These are phyloP conservation scores for Kodamaea neixiangensis DNA, from an alignment of 805 yeast genomes.

Conservation along the genomic window DNA sequence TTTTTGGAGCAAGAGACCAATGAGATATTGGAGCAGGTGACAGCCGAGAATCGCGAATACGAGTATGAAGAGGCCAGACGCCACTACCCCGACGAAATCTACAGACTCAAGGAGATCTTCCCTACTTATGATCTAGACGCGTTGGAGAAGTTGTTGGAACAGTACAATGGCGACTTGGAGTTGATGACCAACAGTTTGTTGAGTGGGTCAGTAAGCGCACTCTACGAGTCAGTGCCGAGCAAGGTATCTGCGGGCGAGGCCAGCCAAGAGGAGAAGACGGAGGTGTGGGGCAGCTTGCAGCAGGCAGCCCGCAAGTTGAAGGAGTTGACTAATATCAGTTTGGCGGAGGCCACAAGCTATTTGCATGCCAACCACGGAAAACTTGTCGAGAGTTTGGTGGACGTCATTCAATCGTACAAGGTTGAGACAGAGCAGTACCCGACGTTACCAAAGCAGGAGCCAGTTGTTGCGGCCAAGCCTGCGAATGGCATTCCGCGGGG, in stretches of 20 bases:
- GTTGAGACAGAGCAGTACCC: background rate
- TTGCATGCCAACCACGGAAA: conserved; percentile 30
- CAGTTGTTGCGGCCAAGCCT: background rate
- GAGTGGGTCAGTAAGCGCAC: conserved; percentile 8
- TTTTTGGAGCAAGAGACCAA: conserved; percentile 17
- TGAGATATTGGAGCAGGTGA: conserved; percentile 11
- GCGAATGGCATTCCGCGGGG: conserved; percentile 13
- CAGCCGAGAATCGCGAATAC: conserved; percentile 7
- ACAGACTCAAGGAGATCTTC: conserved; percentile 43
- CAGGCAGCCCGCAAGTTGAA: conserved; percentile 21
- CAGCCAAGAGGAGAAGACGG: conserved; percentile 4
- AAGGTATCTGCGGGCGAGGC: conserved; percentile 9
- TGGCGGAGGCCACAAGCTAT: conserved; percentile 18
- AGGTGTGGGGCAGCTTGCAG: conserved; percentile 16
- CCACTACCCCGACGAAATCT: conserved; percentile 17
- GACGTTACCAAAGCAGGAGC: background rate
- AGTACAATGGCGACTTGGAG: conserved; percentile 31
- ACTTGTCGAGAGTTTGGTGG: conserved; percentile 35
- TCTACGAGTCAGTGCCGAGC: conserved; percentile 2
- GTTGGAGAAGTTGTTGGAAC: conserved; percentile 31
- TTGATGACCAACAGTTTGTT: conserved; percentile 23
- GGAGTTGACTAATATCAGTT: conserved; percentile 19
- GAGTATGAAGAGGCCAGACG: conserved; percentile 3
- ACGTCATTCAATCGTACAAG: conserved; percentile 26
- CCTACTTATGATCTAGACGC: conserved; percentile 38